phyloP scores from a whole-genome alignment of 805 yeast genomes.

The Helenozyma rhizophorensis region DNA sequence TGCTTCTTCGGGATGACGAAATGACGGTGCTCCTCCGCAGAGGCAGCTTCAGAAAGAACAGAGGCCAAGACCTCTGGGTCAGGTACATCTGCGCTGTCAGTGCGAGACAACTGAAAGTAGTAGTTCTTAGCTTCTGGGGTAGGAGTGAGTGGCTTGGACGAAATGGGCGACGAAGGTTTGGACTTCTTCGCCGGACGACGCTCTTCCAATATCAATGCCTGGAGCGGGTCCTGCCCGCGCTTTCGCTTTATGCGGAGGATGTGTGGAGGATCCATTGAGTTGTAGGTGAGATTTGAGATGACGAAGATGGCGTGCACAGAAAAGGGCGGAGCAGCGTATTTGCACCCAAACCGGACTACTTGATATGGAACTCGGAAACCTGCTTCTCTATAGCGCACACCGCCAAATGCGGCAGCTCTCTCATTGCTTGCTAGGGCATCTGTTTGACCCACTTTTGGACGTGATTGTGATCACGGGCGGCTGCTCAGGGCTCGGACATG shows the following conservation, averaged over 20 bases:
- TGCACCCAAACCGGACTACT: no score
- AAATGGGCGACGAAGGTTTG: slow-evolving; percentile 31
- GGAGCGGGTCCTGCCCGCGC: slow-evolving; percentile 82
- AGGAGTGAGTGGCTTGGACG: slow-evolving; percentile 23
- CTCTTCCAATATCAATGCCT: slow-evolving; percentile 60
- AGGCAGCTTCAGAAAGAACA: slow-evolving; percentile 22
- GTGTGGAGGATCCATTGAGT: slow-evolving; percentile 40
- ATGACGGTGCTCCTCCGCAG: slow-evolving; percentile 17
- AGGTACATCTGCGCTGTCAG: slow-evolving; percentile 20
- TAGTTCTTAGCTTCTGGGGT: slow-evolving; percentile 36
- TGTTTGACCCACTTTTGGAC: slow-evolving; percentile 51
- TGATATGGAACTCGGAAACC: no score
- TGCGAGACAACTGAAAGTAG: slow-evolving; percentile 32
- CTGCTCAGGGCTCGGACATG: slow-evolving; percentile 69
- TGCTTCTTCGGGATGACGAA: slow-evolving; percentile 34
- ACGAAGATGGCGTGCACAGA: no score
- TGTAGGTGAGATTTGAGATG: no score
- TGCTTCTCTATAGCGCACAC: slow-evolving; percentile 12
- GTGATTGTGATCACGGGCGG: slow-evolving; percentile 84
- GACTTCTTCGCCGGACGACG: slow-evolving; percentile 36
- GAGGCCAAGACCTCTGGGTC: slow-evolving; percentile 21
- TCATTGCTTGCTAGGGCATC: slow-evolving; percentile 41
- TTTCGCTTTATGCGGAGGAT: slow-evolving; percentile 82
- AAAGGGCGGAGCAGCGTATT: no score
- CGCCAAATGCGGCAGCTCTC: slow-evolving; percentile 7